Evolutionary conservation across 1,139 yeast genomes (phyloP), one percentile per base, ranked within the genome.

Genomic region (Candida tetrigidarum): DNA sequence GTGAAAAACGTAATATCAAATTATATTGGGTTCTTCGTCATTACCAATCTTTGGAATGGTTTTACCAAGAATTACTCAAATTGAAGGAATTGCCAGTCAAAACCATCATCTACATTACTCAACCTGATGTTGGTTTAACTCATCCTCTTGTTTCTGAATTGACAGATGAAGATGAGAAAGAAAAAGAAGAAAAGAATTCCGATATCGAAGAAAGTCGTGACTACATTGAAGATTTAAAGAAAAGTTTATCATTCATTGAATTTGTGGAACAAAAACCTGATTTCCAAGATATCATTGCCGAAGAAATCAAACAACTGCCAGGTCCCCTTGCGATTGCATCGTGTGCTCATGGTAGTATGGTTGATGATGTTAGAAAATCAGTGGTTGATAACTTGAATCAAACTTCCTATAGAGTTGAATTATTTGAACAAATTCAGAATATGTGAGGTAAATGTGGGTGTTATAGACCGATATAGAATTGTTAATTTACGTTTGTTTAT

Each of bases 21-120:
- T 60, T 70, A 29, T 57, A 59, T 52, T 70, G 75, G 75, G 62
- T 67, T 36, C 60, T 69, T 38, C 67, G 74, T 50, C 70, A 69
- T 51, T 64, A 60, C 57, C 66, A 67, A 44, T 70, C 80, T 4
- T 55, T 81, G 42, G 78, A 74, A 51, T 79, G 86, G 83, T 78
- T 71, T 57, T 63, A 60, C 44, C 72, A 65, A 33, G 84, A 77
- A 59, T 62, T 76, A 39, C 32, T 56, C 37, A 55, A 59, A 33
- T 56, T 70, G 38, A 54, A 59, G 19, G 49, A 52, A 26, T 50
- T 60, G 20, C 48, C 53, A 12, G 56, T 67, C 23, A 56, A 67
- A 50, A 50, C 69, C 38, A 45, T 67, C 39, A 56, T 77, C 4
- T 76, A 69, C 49, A 68, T 77, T 36, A 71, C 80, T 3, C 63